Conservation (phyloP, 2,329 filamentous ascomycete genomes). For the Botrytis paeoniae region DNA sequence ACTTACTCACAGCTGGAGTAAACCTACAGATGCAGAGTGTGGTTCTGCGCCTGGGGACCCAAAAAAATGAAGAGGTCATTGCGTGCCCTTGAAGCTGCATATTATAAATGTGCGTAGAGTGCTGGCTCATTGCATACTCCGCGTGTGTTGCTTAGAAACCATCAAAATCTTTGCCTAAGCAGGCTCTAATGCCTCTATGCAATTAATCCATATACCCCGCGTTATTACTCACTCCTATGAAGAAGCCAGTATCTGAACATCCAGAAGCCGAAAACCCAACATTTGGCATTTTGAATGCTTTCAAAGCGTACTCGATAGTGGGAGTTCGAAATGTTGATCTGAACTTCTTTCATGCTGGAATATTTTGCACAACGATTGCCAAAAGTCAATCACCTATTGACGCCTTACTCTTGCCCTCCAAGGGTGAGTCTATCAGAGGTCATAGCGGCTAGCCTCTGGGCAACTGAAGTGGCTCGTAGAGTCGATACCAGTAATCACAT, state of each 20-base stretch:
- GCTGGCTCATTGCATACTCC: too few relatives aligned
- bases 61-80: not conserved
- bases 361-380: not conserved
- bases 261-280: not conserved
- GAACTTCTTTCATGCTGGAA: not conserved
- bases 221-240: not conserved
- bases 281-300: not conserved
- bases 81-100: not conserved
- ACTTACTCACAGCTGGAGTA: not conserved
- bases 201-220: not conserved
- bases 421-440: not conserved
- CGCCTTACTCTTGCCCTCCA: too few relatives aligned
- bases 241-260: not conserved
- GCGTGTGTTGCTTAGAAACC: not conserved
- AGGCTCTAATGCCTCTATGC: not conserved
- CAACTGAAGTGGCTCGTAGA: not conserved
- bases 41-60: too few relatives aligned
- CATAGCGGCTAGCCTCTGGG: not conserved
- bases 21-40: not conserved
- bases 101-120: not conserved
- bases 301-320: not conserved
- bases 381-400: not conserved
- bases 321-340: not conserved
- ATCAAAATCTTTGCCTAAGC: not conserved
- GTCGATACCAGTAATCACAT: not conserved